These are phyloP conservation scores for Marsdenia floribunda DNA, from an alignment of 257 asterid species.

Conservation along the genomic window DNA sequence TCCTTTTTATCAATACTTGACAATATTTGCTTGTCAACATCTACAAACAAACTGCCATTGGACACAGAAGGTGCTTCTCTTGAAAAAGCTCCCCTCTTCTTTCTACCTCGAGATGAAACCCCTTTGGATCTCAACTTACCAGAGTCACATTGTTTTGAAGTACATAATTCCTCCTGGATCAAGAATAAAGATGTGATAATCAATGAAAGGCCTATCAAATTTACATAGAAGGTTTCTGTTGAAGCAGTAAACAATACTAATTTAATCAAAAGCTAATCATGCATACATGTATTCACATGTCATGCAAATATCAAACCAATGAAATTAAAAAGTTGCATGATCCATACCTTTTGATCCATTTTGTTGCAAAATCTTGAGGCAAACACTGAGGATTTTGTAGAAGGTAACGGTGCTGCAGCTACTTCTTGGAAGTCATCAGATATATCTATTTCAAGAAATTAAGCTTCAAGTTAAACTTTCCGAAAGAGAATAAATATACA, in stretches of 20 bases:
- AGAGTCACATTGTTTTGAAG: conserved; percentile 27
- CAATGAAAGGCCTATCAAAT: conserved; percentile 1
- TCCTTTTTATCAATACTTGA: conserved; percentile 31
- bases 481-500: background rate
- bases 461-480: background rate
- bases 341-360: conserved; percentile 36
- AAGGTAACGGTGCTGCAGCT: conserved; percentile 30
- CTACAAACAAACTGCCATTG: conserved; percentile 33
- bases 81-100: conserved; percentile 31
- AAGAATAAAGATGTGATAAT: conserved; percentile 19
- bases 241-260: conserved; percentile 14
- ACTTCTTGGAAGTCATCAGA: conserved; percentile 27
- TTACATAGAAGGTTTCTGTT: conserved; percentile 12
- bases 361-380: conserved; percentile 28
- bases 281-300: background rate
- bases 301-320: conserved; percentile 3
- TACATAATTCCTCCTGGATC: conserved; percentile 44
- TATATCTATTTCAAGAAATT: conserved; percentile 33
- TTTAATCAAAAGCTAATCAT: conserved; percentile 1
- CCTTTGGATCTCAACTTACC: conserved; percentile 23
- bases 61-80: conserved; percentile 45
- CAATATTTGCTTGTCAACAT: conserved; percentile 25
- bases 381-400: conserved; percentile 27
- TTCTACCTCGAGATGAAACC: conserved; percentile 23
- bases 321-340: conserved; percentile 16